Conservation (phyloP, 768 basidiomycete genomes). For the Gautieria morchelliformis region DNA sequence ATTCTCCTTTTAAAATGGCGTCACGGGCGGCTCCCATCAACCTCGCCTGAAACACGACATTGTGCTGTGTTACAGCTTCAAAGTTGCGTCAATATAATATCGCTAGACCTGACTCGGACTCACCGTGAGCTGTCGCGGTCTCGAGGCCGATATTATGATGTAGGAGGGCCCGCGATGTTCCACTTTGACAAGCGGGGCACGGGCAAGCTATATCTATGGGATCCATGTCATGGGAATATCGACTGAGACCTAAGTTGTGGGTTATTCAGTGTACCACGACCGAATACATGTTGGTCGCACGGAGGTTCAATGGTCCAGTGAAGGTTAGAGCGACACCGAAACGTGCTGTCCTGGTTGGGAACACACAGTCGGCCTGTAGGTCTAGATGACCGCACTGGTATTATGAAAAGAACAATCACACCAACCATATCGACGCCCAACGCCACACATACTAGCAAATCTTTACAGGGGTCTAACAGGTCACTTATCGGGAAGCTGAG, state of each 20-base stretch:
- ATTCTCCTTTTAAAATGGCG: conserved; percentile 68
- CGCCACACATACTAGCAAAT: conserved; percentile 83
- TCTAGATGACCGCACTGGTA: not conserved
- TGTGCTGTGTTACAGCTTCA: conserved; percentile 72
- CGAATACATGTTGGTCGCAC: conserved; percentile 29
- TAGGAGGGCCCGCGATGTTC: conserved; percentile 63
- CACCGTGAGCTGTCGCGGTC: conserved; percentile 81
- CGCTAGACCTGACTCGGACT: conserved; percentile 11
- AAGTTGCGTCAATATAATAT: not conserved
- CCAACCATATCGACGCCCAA: conserved; percentile 87
- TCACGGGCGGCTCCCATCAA: conserved; percentile 80
- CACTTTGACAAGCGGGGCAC: conserved; percentile 72
- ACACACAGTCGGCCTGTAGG: conserved; percentile 80
- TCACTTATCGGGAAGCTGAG: not conserved
- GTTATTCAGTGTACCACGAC: not conserved
- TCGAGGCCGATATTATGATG: conserved; percentile 71
- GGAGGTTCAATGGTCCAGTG: conserved; percentile 72
- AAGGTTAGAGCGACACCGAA: conserved; percentile 86
- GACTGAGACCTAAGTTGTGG: conserved; percentile 45
- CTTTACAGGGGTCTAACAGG: conserved; percentile 25
- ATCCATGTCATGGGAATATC: conserved; percentile 57
- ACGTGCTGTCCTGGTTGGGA: conserved; percentile 84
- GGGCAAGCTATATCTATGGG: conserved; percentile 73
- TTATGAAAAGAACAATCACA: not conserved
- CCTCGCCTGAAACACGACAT: conserved; percentile 77